phyloP scores from a whole-genome alignment of 139 green algal genomes.

The Pleodorina starrii region DNA sequence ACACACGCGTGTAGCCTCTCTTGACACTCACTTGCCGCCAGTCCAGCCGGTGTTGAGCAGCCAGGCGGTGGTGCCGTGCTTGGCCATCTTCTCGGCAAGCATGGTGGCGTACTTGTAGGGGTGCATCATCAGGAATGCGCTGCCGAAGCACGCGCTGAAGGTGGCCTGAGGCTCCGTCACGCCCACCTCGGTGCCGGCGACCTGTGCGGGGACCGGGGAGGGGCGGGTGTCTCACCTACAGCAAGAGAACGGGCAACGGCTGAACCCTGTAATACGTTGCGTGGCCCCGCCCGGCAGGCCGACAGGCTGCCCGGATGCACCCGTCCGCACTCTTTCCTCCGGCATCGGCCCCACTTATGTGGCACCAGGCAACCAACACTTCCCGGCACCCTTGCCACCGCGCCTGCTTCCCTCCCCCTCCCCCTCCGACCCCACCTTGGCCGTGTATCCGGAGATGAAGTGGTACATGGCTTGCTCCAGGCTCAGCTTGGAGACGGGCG shows the following conservation, averaged over 20 bases:
- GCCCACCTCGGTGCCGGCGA: constrained; percentile 92
- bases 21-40: constrained; percentile 45
- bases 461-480: constrained; percentile 97
- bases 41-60: constrained; percentile 94
- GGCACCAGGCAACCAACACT: no score
- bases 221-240: no score
- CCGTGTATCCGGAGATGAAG: constrained; percentile 97
- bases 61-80: constrained; percentile 87
- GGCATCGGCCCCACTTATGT: no score
- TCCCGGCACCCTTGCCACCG: no score
- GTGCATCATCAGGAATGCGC: constrained; percentile 68
- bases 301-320: no score
- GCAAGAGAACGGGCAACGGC: no score
- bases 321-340: no score
- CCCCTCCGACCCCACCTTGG: constrained; percentile 94
- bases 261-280: no score
- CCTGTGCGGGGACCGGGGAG: no score
- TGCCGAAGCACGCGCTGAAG: constrained; percentile 89
- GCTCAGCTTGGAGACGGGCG: constrained; percentile 87
- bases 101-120: constrained; percentile 85
- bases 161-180: constrained; percentile 95
- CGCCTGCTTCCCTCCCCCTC: no score
- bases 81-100: constrained; percentile 91
- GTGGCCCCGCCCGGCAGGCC: no score
- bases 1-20: no score